Evolutionary conservation across 169 alveolate species (phyloP), one percentile per base, ranked within the genome.

Genomic region (Cryptosporidium sp.): DNA sequence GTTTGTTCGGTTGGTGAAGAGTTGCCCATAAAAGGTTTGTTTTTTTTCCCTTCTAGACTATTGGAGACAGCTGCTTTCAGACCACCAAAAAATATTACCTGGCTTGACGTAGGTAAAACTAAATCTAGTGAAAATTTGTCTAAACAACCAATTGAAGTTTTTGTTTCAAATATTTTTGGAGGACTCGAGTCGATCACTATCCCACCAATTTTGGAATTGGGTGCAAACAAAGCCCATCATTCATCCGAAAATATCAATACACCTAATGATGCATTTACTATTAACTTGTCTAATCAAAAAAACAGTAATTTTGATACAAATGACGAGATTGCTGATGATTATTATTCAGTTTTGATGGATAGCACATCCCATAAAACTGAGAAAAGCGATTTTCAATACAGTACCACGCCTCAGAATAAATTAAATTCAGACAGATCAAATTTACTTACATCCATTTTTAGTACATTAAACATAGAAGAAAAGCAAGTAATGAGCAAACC

Each of bases 141-240:
- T 3, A 74, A 59, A 14, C 86, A 58, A 12, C 41, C 41, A 18
- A 58, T 74, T 3, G 86, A 74, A 37, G 26, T 74, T 35, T 74
- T 74, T 58, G 59, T 74, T 39, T 74, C 86, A n/a, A 74, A 74
- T 58, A 74, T 74, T 33, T 74, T 74, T 74, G 86, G 86, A 35
- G 86, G 86, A 3, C 59, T 74, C 1, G 86, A 74, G 33, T 74
- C 86, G 1, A 74, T 74, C 26, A 58, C 31, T 37, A 29, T 74
- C 45, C 86, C 86, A 33, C 71, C 86, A 9, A 23, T 55, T 31
- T 10, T 23, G 16, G 45, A 37, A 10, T 52, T 35, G 6, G 73
- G n/a, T 31, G 1, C 70, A 10, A 18, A 23, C 6, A 70, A 31
- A 39, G 7, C 18, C 4, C 55, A 48, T 48, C 35, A 39, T 18